Evolutionary conservation across 495 filamentous ascomycete genomes (phyloP).

Genomic region (Neurospora sp.): DNA sequence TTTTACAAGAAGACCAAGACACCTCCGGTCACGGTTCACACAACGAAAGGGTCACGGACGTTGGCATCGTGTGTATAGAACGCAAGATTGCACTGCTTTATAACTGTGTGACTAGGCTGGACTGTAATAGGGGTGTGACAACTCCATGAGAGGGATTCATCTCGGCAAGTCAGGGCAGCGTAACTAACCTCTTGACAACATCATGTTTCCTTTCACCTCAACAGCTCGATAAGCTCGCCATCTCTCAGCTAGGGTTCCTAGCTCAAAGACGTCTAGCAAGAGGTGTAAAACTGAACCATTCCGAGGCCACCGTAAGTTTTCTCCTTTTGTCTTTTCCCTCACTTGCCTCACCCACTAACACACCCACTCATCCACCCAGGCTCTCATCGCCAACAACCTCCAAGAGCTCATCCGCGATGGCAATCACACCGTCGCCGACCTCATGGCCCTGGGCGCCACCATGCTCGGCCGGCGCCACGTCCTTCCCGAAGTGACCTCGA

Average conservation of each 20-base stretch:
- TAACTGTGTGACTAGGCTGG: background rate
- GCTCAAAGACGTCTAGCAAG: slow-evolving; percentile 84
- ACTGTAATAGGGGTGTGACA: background rate
- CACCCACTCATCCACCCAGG: slow-evolving; percentile 35
- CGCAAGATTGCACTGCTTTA: background rate
- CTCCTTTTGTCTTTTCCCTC: background rate
- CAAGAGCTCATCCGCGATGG: slow-evolving; percentile 99
- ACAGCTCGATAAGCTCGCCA: slow-evolving; percentile 92
- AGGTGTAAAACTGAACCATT: slow-evolving; percentile 82
- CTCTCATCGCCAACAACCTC: slow-evolving; percentile 79
- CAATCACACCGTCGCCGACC: slow-evolving; percentile 77
- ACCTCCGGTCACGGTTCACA: background rate
- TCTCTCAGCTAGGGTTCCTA: slow-evolving; percentile 79
- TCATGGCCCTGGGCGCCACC: slow-evolving; percentile 83
- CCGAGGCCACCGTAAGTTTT: slow-evolving; percentile 71
- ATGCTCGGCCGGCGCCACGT: slow-evolving; percentile 96
- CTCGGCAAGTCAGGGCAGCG: background rate
- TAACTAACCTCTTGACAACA: slow-evolving; percentile 4
- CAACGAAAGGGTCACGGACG: background rate
- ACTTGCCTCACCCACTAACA: slow-evolving; percentile 3
- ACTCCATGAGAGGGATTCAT: background rate
- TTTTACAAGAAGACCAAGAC: background rate
- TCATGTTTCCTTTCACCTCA: slow-evolving; percentile 1
- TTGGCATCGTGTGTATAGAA: background rate
- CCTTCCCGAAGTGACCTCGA: slow-evolving; percentile 64